Base-by-base conservation (phyloP, 2,329 filamentous ascomycete species). In the Fusarium nurragi region DNA sequence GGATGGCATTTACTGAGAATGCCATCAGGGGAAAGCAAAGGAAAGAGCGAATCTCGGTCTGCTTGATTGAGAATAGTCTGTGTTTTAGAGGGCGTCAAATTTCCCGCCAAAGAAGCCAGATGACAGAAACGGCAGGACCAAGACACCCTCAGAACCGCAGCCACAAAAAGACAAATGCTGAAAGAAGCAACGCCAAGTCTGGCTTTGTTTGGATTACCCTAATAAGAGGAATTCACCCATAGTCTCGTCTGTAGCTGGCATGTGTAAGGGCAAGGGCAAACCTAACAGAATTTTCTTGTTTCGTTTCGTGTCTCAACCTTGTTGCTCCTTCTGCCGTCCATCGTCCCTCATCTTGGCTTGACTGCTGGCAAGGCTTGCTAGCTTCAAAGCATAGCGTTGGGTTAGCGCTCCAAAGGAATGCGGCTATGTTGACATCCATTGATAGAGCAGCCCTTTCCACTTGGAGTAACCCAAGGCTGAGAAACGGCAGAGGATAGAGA, bases 1-100 rank as follows among this genome's bases (percentile, higher is more conserved):
- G n/a, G 43, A 65, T 66, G 63, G 52, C 43, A 65, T 59, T 65
- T 32, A 46, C 23, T 39, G 46, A 32, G 63, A 63, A 65, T 66
- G 32, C 63, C 57, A 65, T 65, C 32, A 40, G 40, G 40, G 32
- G 37, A 43, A 51, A 6, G 34, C 19, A 19, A 46, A 63, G 49
- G 34, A 41, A 32, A 47, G 38, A 30, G 19, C 25, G 28, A 58
- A 62, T 49, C 50, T 22, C 50, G 46, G 62, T 65, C 23, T 58
- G 36, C 46, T 63, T 18, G 16, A 57, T 62, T 46, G 26, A 63
- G 51, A 45, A 65, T 61, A 61, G 61, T n/a, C 41, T 61, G 40
- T 47, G 19, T 37, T 44, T 61, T 46, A 37, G 26, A 40, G 32
- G 37, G 38, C 25, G 30, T 43, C 48, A 61, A 46, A 44, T 28